phyloP scores from a whole-genome alignment of 257 asterid species.

The Haberlea rhodopensis region DNA sequence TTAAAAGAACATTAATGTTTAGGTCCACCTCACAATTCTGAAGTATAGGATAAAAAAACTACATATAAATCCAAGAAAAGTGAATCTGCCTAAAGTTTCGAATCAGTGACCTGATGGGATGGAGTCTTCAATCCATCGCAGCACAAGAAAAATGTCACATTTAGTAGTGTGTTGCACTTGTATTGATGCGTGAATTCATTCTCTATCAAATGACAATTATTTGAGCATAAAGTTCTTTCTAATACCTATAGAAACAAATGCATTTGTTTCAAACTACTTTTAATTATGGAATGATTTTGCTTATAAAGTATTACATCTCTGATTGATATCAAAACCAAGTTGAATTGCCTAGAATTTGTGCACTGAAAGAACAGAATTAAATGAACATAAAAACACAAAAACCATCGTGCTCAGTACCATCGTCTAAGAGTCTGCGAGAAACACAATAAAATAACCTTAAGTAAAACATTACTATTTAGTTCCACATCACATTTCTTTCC shows the following conservation, averaged over 20 bases:
- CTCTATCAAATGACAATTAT: not conserved
- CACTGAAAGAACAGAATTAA: not conserved
- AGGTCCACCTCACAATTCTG: slow-evolving; percentile 8
- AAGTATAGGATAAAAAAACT: slow-evolving; percentile 7
- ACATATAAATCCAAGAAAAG: not conserved
- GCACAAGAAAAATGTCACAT: not conserved
- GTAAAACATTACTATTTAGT: not conserved
- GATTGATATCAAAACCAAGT: not conserved
- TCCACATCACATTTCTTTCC: not conserved
- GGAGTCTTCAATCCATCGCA: not conserved
- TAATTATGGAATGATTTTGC: not conserved
- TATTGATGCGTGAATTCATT: slow-evolving; percentile 11
- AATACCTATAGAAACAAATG: slow-evolving; percentile 5
- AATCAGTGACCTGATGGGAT: not conserved
- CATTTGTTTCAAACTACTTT: slow-evolving; percentile 7
- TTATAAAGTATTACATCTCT: not conserved
- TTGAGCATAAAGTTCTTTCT: slow-evolving; percentile 11
- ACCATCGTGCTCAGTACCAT: not conserved
- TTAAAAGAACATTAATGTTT: not conserved
- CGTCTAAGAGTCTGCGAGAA: not conserved
- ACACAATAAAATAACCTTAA: too few relatives aligned
- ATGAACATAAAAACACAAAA: not conserved
- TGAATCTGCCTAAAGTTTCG: not conserved
- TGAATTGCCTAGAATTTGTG: too few relatives aligned
- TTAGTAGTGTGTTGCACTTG: not conserved